Evolutionary conservation across 2,329 filamentous ascomycete genomes (phyloP).

Genomic region (Chalara sp.): DNA sequence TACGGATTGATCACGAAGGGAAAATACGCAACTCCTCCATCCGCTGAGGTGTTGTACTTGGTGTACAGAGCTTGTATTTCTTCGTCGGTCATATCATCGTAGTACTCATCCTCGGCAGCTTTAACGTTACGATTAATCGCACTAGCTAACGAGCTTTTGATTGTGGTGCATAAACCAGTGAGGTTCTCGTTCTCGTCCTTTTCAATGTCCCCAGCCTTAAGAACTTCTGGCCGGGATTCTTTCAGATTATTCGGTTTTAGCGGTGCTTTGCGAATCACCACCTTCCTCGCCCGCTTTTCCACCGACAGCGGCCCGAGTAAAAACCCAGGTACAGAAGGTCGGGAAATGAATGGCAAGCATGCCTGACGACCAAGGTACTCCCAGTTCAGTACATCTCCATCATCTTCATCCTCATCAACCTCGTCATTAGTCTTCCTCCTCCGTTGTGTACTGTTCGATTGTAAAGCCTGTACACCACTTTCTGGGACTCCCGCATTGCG

Average conservation of each 20-base stretch:
- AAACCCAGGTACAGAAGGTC: constrained; percentile 75
- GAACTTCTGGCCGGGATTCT: constrained; percentile 71
- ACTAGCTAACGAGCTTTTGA: constrained; percentile 53
- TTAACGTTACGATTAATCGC: constrained; percentile 41
- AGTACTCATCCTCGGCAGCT: constrained; percentile 31
- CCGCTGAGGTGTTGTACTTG: constrained; percentile 56
- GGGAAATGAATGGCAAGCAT: constrained; percentile 63
- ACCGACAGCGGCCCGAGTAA: constrained; percentile 83
- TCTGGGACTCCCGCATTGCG: constrained; percentile 48
- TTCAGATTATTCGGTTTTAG: constrained; percentile 62
- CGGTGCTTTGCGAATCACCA: constrained; percentile 59
- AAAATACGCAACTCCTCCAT: constrained; percentile 71
- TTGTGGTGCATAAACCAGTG: constrained; percentile 70
- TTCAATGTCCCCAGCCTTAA: constrained; percentile 65
- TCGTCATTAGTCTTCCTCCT: constrained; percentile 45
- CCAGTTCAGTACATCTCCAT: constrained; percentile 81
- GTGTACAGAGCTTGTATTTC: constrained; percentile 50
- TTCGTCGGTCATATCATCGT: constrained; percentile 39
- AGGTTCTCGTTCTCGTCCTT: constrained; percentile 73
- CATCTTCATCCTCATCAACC: constrained; percentile 60
- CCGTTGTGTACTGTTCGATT: constrained; percentile 37
- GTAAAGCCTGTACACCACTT: constrained; percentile 35
- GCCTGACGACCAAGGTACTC: constrained; percentile 71
- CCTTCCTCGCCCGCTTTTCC: constrained; percentile 72
- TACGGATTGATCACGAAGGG: constrained; percentile 83